Percentiles rank a stretch among this genome's conserved stretches.
These are phyloP conservation scores for Calocera viscosa DNA, from an alignment of 768 basidiomycete genomes.

Conservation along the genomic window DNA sequence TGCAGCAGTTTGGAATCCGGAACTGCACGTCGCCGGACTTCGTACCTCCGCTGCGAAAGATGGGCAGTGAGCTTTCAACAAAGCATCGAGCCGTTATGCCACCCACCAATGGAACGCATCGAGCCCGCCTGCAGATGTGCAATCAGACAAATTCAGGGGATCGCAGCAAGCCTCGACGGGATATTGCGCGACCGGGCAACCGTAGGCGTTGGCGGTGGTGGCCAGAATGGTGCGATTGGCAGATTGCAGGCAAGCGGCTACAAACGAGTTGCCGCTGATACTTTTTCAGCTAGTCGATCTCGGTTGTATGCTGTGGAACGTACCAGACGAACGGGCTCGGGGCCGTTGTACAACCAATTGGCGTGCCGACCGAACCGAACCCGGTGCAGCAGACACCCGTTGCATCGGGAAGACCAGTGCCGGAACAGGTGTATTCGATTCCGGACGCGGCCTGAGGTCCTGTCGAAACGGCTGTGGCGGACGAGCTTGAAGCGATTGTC, in stretches of 20 bases:
- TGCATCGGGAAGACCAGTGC: not conserved
- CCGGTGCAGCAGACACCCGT: not conserved
- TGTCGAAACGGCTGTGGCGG: not conserved
- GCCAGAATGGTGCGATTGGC: not conserved
- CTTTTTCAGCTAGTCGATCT: too few species aligned
- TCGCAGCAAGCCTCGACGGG: not conserved
- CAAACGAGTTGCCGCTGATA: too few species aligned
- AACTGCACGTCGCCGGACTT: not conserved
- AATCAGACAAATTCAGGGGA: too few species aligned
- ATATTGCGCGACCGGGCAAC: not conserved
- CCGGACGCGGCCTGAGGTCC: not conserved
- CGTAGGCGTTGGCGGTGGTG: not conserved
- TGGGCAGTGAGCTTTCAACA: too few species aligned
- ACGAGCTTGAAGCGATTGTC: not conserved
- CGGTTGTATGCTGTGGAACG: not conserved
- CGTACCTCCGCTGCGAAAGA: not conserved
- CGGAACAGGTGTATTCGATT: not conserved
- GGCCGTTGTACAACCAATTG: not conserved
- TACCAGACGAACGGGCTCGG: not conserved
- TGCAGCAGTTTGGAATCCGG: not conserved
- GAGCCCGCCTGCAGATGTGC: too few species aligned
- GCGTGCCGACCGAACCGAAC: not conserved
- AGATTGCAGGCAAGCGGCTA: not conserved
- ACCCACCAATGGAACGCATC: too few species aligned
- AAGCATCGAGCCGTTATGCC: too few species aligned